A percentile compares a stretch with the other conserved stretches of the same genome.
Evolutionary conservation across 2,329 filamentous ascomycete species (phyloP).

Genomic region (Exophiala aquamarina): DNA sequence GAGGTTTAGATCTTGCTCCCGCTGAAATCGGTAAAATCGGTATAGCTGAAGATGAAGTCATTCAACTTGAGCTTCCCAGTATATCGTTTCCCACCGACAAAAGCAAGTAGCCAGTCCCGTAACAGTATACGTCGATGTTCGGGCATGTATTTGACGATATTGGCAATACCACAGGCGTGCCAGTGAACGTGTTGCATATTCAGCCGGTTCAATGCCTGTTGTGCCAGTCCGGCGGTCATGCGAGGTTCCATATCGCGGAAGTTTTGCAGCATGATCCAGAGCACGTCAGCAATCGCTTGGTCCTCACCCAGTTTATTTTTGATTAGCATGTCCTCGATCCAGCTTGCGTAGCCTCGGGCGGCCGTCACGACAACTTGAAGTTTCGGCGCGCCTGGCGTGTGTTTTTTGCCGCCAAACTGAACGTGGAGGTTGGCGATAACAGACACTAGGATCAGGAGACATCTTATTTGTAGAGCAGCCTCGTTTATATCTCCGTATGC

Average conservation of each 20-base stretch:
- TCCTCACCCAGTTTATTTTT: conserved; percentile 14
- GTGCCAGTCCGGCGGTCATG: not conserved
- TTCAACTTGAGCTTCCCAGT: conserved; percentile 12
- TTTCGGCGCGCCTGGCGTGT: conserved; percentile 1
- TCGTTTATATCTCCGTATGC: conserved; percentile 19
- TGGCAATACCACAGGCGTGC: conserved; percentile 16
- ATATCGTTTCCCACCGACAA: conserved; percentile 14
- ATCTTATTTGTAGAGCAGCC: conserved; percentile 11
- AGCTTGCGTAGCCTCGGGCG: conserved; percentile 8
- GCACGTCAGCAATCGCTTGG: conserved; percentile 13
- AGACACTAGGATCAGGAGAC: conserved; percentile 12
- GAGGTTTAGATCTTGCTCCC: not conserved
- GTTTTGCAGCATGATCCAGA: conserved; percentile 21
- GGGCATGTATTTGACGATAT: conserved; percentile 17
- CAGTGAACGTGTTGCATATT: conserved; percentile 15
- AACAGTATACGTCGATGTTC: conserved; percentile 8
- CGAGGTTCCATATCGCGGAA: conserved; percentile 11
- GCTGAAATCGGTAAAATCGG: not conserved
- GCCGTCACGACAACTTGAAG: conserved; percentile 5
- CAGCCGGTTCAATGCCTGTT: conserved; percentile 6
- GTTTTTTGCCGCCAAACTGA: conserved; percentile 4
- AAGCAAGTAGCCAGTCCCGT: conserved; percentile 9
- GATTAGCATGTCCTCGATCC: conserved; percentile 12
- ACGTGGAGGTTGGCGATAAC: conserved; percentile 9
- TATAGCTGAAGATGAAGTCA: conserved; percentile 18